These are phyloP conservation scores for Samsoniella hepiali DNA, from an alignment of 2,329 filamentous ascomycete genomes.

Conservation along the genomic window DNA sequence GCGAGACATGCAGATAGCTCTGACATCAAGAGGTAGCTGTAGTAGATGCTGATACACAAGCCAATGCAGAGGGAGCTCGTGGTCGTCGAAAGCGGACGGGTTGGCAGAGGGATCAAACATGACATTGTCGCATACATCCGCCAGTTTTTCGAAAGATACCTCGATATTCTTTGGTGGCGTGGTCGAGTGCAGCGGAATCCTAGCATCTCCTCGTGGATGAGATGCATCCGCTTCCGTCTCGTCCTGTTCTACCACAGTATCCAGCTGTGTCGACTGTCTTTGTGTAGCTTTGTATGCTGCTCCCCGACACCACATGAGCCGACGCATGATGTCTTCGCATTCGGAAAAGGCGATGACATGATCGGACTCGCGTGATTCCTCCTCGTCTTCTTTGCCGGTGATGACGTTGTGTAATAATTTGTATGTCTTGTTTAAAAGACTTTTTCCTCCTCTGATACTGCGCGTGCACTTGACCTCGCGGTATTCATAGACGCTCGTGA, in stretches of 20 bases:
- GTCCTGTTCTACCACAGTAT: conserved; percentile 57
- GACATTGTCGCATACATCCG: conserved; percentile 70
- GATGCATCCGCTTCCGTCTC: conserved; percentile 42
- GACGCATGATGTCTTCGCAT: conserved; percentile 73
- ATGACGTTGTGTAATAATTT: conserved; percentile 48
- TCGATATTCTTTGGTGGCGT: conserved; percentile 53
- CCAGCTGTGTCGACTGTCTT: conserved; percentile 37
- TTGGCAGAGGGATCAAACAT: conserved; percentile 62
- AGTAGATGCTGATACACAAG: conserved; percentile 76
- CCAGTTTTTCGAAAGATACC: conserved; percentile 66
- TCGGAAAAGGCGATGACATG: conserved; percentile 65
- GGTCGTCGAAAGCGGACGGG: conserved; percentile 69
- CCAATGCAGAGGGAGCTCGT: conserved; percentile 75
- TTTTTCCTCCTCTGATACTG: conserved; percentile 70
- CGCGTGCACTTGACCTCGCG: conserved; percentile 70
- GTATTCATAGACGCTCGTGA: conserved; percentile 88
- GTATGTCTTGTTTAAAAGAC: conserved; percentile 67
- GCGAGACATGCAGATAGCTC: conserved; percentile 81
- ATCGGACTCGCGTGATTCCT: conserved; percentile 27
- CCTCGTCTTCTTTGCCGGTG: conserved; percentile 30
- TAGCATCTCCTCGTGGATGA: conserved; percentile 24
- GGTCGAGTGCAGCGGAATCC: conserved; percentile 47
- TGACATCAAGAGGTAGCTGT: conserved; percentile 74
- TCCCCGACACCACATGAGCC: conserved; percentile 71
- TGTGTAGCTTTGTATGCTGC: conserved; percentile 32